A percentile compares a stretch with the other conserved stretches of the same genome.
These are phyloP conservation scores for Aspergillus amoenus DNA, from an alignment of 2,329 filamentous ascomycete species.

Conservation along the genomic window DNA sequence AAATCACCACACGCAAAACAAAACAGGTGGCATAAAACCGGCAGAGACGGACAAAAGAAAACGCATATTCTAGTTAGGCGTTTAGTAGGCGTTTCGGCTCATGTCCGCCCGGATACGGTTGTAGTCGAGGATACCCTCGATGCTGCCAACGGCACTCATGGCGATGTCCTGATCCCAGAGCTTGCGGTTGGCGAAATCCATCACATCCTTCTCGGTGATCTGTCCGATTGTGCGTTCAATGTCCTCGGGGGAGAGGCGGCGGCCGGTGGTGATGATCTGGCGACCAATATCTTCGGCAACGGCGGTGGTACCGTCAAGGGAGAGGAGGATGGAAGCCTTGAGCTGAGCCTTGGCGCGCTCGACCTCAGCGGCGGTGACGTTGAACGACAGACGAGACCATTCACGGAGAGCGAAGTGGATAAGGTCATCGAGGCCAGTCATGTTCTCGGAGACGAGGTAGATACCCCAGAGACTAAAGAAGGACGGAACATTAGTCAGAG, in stretches of 20 bases:
- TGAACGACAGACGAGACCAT: conserved; percentile 92
- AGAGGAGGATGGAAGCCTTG: conserved; percentile 96
- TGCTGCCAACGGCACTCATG: conserved; percentile 85
- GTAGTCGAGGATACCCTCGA: conserved; percentile 71
- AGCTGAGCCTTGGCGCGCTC: conserved; percentile 99
- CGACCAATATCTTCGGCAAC: conserved; percentile 98
- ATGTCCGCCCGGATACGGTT: conserved; percentile 69
- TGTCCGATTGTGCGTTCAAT: conserved; percentile 87
- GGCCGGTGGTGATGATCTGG: conserved; percentile 96
- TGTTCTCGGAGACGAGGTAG: conserved; percentile 92
- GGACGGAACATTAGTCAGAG: not conserved
- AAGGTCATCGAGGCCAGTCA: conserved; percentile 85
- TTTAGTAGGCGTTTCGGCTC: conserved; percentile 66
- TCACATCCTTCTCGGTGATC: conserved; percentile 94
- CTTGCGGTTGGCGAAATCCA: conserved; percentile 92
- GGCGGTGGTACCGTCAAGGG: conserved; percentile 94
- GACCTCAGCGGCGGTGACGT: conserved; percentile 84
- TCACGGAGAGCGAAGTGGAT: conserved; percentile 98
- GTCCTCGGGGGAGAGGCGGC: conserved; percentile 85
- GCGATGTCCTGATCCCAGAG: conserved; percentile 98
- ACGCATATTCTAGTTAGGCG: conserved; percentile 16
- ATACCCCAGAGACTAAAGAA: conserved; percentile 89
- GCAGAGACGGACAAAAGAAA: conserved; percentile 14
- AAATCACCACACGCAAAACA: conserved; percentile 21
- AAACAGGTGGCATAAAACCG: conserved; percentile 5